Base-by-base conservation (phyloP, 352 stramenopile genomes). In the Peronospora destructor region DNA sequence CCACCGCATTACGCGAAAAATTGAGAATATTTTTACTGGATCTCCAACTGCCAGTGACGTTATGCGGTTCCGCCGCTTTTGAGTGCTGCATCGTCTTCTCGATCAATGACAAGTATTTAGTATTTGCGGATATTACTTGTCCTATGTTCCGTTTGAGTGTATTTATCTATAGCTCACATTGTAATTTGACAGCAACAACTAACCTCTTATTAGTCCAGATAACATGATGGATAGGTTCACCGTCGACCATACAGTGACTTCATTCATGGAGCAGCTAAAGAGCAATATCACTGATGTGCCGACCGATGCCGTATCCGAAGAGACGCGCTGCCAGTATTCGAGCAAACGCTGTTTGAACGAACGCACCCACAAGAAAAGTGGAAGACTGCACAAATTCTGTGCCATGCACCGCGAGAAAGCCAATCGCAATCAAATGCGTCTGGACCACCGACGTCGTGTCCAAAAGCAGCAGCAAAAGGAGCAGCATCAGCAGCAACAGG, bases 391-490 rank as follows among this genome's bases (percentile, higher is more conserved):
- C 64, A 81, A 78, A 48, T 79, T 85, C 37, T 89, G 77, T 46
- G 69, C 80, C 38, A 71, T 78, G 56, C 77, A 89, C 55, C 77
- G 77, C 3, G 59, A 73, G 36, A 78, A 84, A 53, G 77, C 77
- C 17, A 89, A 89, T 60, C 71, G 71, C 21, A 85, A 87, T 49
- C 78, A 89, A 49, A 85, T 84, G 59, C 68, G 75, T 2, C 59
- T 84, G 17, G 75, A 86, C 46, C 73, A 79, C 42, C 65, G 72
- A 9, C 70, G 75, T 2, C 70, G 75, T 16, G 67, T 81, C 16
- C 28, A 69, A 39, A 81, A 81, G 51, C 66, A 76, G 49, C 64
- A 77, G 39, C 59, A 74, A 40, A 71, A 78, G 49, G 60, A 68
- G 19, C 42, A 63, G 0, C 50, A 66, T 43, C 64, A 62, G 9